These are phyloP conservation scores for Thymus mandschuricus DNA, from an alignment of 257 asterid genomes.

Conservation along the genomic window DNA sequence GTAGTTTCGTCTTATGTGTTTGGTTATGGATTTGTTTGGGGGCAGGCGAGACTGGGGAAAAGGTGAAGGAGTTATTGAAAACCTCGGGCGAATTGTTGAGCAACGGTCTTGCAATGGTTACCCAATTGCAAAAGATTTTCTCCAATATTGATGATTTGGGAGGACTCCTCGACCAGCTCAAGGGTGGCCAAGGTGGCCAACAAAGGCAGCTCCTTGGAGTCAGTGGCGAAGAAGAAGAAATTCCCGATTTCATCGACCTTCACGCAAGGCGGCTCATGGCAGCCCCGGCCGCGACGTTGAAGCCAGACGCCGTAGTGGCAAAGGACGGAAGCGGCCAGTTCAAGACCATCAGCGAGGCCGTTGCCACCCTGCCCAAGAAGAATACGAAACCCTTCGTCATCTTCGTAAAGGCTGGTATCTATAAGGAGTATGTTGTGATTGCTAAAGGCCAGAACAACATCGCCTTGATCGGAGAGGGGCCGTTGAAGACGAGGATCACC, in stretches of 20 bases:
- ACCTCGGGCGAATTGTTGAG: slow-evolving; percentile 49
- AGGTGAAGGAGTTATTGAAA: slow-evolving; percentile 56
- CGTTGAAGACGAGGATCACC: slow-evolving; percentile 54
- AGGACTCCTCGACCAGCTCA: slow-evolving; percentile 1
- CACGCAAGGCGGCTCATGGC: slow-evolving; percentile 45
- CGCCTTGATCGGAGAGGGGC: slow-evolving; percentile 63
- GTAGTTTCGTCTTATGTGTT: too few relatives aligned
- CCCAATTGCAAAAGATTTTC: slow-evolving; percentile 40
- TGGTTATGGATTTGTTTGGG: too few relatives aligned
- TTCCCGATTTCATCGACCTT: slow-evolving; percentile 34
- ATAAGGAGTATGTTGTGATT: slow-evolving; percentile 49
- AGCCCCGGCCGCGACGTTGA: slow-evolving; percentile 1
- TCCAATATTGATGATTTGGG: not conserved
- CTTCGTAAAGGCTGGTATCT: slow-evolving; percentile 59
- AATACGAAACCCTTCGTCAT: slow-evolving; percentile 38
- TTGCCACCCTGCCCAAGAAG: slow-evolving; percentile 13
- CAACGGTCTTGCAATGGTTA: slow-evolving; percentile 58
- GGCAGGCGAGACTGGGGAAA: slow-evolving; percentile 48
- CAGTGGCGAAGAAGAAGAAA: not conserved
- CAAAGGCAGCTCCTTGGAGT: slow-evolving; percentile 33
- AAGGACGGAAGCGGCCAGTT: slow-evolving; percentile 69
- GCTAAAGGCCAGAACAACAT: slow-evolving; percentile 45
- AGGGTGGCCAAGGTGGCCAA: not conserved
- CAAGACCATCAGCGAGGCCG: slow-evolving; percentile 52
- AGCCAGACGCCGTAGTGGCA: slow-evolving; percentile 59